Evolutionary conservation across 345 rosid genomes (phyloP).

Genomic region (Arabis hirsuta): DNA sequence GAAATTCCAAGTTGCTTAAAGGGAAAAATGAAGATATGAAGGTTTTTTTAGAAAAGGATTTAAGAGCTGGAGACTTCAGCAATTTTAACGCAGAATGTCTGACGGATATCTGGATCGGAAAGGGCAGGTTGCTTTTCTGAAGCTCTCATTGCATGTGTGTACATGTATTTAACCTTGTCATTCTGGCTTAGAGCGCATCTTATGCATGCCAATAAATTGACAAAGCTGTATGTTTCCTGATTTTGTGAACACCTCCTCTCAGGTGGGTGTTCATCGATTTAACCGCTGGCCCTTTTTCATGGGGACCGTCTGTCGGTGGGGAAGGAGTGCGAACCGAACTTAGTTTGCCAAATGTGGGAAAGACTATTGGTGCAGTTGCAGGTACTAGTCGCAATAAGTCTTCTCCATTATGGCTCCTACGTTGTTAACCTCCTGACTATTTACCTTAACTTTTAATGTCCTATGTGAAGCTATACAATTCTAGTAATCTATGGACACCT

Average conservation of each 20-base stretch:
- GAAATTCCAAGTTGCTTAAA: constrained; percentile 58
- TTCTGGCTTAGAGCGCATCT: constrained; percentile 25
- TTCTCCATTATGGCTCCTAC: constrained; percentile 10
- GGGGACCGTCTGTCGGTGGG: constrained; percentile 99
- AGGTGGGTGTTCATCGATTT: constrained; percentile 99
- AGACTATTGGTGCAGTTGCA: constrained; percentile 96
- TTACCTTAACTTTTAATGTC: background rate
- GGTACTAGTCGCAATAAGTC: constrained; percentile 50
- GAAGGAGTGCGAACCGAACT: constrained; percentile 95
- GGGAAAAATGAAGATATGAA: constrained; percentile 77
- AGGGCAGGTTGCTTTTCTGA: constrained; percentile 69
- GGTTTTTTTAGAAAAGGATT: constrained; percentile 60
- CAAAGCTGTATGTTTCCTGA: constrained; percentile 16
- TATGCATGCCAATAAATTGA: constrained; percentile 19
- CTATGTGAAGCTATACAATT: constrained; percentile 3
- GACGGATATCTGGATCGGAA: constrained; percentile 96
- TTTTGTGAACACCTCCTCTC: constrained; percentile 38
- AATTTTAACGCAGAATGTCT: constrained; percentile 84
- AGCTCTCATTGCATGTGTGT: constrained; percentile 40
- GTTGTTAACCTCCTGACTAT: constrained; percentile 20
- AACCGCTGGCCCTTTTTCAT: constrained; percentile 92
- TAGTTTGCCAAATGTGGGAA: constrained; percentile 91
- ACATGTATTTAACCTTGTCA: constrained; percentile 36
- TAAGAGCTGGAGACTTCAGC: constrained; percentile 73
- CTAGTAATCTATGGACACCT: constrained; percentile 2